Percentiles rank a stretch among this genome's conserved stretches.
phyloP scores from a whole-genome alignment of 2,329 filamentous ascomycete species.

The Knufia fluminis region DNA sequence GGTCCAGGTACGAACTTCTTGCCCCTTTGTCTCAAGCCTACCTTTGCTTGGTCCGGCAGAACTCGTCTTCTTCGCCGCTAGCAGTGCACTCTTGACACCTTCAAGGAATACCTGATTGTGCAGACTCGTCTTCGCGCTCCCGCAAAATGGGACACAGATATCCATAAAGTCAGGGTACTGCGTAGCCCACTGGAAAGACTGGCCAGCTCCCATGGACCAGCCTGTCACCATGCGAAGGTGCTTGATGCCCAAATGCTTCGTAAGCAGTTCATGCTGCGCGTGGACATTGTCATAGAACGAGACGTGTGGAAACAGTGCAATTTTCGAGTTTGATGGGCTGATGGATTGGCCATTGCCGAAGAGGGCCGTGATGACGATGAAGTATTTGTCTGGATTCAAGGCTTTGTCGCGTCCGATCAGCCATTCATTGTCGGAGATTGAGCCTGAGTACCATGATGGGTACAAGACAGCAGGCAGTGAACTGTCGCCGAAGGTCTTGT shows the following conservation, averaged over 20 bases:
- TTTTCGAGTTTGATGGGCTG: conserved; percentile 54
- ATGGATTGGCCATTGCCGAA: conserved; percentile 62
- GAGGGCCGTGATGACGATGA: conserved; percentile 58
- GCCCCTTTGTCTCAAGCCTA: conserved; percentile 31
- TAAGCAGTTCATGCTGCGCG: conserved; percentile 58
- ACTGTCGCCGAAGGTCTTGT: conserved; percentile 63
- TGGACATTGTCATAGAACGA: conserved; percentile 61
- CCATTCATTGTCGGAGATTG: conserved; percentile 65
- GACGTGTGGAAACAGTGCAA: conserved; percentile 52
- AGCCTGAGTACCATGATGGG: conserved; percentile 65
- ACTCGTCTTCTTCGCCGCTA: conserved; percentile 46
- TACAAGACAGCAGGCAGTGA: conserved; percentile 61
- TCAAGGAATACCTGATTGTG: conserved; percentile 63
- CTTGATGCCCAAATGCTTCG: conserved; percentile 50
- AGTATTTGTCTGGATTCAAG: conserved; percentile 55
- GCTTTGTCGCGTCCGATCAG: conserved; percentile 58
- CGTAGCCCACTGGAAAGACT: conserved; percentile 56
- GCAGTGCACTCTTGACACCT: conserved; percentile 51
- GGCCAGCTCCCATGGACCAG: conserved; percentile 63
- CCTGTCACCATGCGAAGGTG: conserved; percentile 56
- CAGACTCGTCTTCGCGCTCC: conserved; percentile 52
- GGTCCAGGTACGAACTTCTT: conserved; percentile 42
- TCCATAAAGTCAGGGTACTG: conserved; percentile 59
- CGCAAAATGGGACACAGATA: conserved; percentile 56
- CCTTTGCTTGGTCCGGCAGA: conserved; percentile 45